A percentile compares a stretch with the other conserved stretches of the same genome.
Evolutionary conservation across 805 yeast species (phyloP).

Genomic region (Barnettozyma populi): DNA sequence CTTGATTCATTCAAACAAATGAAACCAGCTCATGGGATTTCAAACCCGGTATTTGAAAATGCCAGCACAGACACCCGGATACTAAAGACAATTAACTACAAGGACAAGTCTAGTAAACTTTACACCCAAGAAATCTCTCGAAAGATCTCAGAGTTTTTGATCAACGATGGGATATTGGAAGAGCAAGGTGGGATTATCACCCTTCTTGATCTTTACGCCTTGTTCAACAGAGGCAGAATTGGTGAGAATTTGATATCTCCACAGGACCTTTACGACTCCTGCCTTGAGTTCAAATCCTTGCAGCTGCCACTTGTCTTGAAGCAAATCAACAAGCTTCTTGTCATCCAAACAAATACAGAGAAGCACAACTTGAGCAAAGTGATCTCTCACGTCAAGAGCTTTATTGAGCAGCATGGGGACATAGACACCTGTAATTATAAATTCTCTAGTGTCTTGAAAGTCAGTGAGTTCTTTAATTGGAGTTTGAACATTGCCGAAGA

Average conservation of each 20-base stretch:
- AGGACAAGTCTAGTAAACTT: conserved; percentile 24
- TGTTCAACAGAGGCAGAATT: conserved; percentile 60
- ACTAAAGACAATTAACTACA: conserved; percentile 14
- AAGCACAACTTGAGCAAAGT: conserved; percentile 31
- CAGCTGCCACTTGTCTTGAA: conserved; percentile 50
- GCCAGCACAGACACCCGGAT: conserved; percentile 11
- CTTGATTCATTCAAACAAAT: conserved; percentile 33
- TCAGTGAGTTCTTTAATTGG: conserved; percentile 46
- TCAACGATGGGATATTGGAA: conserved; percentile 38
- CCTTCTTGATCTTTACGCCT: conserved; percentile 54
- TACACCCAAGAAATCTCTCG: conserved; percentile 67
- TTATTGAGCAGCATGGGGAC: conserved; percentile 27
- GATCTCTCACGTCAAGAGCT: conserved; percentile 21
- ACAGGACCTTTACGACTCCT: conserved; percentile 56
- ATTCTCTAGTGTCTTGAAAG: conserved; percentile 22
- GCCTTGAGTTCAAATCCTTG: conserved; percentile 49
- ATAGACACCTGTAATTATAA: conserved; percentile 23
- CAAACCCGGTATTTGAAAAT: conserved; percentile 4
- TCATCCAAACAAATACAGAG: conserved; percentile 34
- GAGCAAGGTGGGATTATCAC: conserved; percentile 56
- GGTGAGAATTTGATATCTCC: conserved; percentile 69
- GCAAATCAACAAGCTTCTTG: conserved; percentile 31
- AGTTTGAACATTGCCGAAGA: conserved; percentile 60
- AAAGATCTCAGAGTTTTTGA: conserved; percentile 69
- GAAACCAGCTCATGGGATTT: conserved; percentile 24